These are phyloP conservation scores for Penicillium mononematosum DNA, from an alignment of 495 filamentous ascomycete species.

Conservation along the genomic window DNA sequence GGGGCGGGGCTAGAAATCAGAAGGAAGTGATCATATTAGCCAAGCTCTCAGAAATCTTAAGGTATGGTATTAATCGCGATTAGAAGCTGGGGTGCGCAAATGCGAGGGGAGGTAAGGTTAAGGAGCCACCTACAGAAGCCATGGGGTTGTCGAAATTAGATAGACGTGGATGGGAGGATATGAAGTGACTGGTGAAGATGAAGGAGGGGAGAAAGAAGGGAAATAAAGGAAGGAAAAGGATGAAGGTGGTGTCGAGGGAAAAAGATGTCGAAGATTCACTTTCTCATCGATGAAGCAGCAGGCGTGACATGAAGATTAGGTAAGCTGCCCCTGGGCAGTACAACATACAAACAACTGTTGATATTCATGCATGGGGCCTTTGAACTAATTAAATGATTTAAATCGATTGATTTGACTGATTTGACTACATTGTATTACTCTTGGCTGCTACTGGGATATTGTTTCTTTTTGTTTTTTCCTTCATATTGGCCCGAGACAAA, in stretches of 20 bases:
- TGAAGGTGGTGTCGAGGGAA: constrained; percentile 23
- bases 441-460: not conserved
- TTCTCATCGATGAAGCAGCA: constrained; percentile 26
- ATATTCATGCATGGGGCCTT: not conserved
- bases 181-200: constrained; percentile 6
- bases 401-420: not conserved
- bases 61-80: constrained; percentile 1
- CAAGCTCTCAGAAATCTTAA: not conserved
- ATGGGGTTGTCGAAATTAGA: constrained; percentile 36
- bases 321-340: constrained; percentile 24
- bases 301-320: constrained; percentile 26
- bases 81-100: constrained; percentile 15
- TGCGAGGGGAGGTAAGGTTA: constrained; percentile 20
- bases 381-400: not conserved
- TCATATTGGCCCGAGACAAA: not conserved
- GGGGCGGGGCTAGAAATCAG: constrained; percentile 41
- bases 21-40: constrained; percentile 12
- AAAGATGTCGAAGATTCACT: constrained; percentile 24
- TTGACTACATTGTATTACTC: not conserved
- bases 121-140: constrained; percentile 53
- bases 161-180: constrained; percentile 5
- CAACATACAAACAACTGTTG: not conserved
- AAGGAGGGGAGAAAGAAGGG: constrained; percentile 4
- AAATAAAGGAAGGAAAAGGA: constrained; percentile 22
- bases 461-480: not conserved